Evolutionary conservation across 2,329 filamentous ascomycete genomes (phyloP).

Genomic region (Annulohypoxylon truncatum): DNA sequence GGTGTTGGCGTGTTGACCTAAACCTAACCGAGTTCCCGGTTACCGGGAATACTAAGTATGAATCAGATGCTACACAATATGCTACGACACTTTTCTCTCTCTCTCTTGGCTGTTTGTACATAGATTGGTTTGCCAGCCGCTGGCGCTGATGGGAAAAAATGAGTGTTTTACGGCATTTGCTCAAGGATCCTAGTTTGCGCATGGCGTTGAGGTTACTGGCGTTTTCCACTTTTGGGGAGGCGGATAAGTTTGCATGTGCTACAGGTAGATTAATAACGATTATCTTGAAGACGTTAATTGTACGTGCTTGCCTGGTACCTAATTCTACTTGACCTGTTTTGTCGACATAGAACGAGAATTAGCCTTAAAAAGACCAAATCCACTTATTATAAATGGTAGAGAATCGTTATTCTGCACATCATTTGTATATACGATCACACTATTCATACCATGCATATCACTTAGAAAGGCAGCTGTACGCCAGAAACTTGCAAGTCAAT

Average conservation of each 20-base stretch:
- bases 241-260: neutral
- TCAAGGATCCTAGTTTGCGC: neutral
- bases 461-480: neutral
- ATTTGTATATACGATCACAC: neutral
- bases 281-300: neutral
- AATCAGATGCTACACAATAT: neutral
- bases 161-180: neutral
- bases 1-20: neutral
- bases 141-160: neutral
- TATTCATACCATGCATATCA: neutral
- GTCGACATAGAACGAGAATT: neutral
- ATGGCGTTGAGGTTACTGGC: neutral
- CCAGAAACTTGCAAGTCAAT: neutral
- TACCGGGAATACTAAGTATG: neutral
- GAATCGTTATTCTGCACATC: neutral
- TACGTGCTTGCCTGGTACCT: neutral
- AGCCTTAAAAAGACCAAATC: neutral
- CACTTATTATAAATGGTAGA: neutral
- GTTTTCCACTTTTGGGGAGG: neutral
- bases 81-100: neutral
- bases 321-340: neutral
- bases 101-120: neutral
- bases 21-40: neutral
- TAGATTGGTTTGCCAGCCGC: neutral
- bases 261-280: neutral